Evolutionary conservation across 2,329 filamentous ascomycete species (phyloP), one percentile per base, ranked within the genome.

Genomic region (Emergomyces pasteurianus): DNA sequence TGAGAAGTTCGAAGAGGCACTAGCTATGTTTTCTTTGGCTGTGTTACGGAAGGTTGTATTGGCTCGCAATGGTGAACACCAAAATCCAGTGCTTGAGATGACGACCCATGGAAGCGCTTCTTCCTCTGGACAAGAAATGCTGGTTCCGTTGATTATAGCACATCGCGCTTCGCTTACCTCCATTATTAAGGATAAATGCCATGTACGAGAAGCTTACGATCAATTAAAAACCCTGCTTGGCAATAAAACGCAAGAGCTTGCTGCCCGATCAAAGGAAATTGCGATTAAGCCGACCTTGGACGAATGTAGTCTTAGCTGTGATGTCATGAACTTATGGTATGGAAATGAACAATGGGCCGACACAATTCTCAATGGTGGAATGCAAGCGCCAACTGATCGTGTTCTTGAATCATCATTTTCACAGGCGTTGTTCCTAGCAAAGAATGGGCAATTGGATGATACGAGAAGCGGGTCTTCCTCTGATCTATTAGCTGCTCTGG

Each of bases 1-100:
- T 6, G 91, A 96, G 60, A 86, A 90, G 64, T 83, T 97, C 60
- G 91, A 92, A 71, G 94, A 99, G 70, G 77, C 96, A 1, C 80
- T 97, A 34, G 85, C 90, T 2, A 80, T 85, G 0, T 95, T 99
- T 68, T 96, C 92, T 1, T 89, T 88, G 16, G 83, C 85, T 0
- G 91, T 96, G 0, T 73, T 97, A 63, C 88, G 88, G 69, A 90
- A 87, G 69, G 74, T 83, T 0, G 28, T 46, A 62, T 36, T 31
- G 54, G 26, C 0, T 77, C 80, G 49, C 70, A 77, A 46, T 67
- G 72, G 47, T 71, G 72, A 31, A 31, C 31, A 59, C 47, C 57
- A 23, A 42, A 62, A 58, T 43, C 31, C 38, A 23, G 58, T 40
- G 16, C 31, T 62, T 40, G 40, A 62, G 31, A 38, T 61, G 42